These are phyloP conservation scores for Sindora glabra DNA, from an alignment of 306 rosid species.

Conservation along the genomic window DNA sequence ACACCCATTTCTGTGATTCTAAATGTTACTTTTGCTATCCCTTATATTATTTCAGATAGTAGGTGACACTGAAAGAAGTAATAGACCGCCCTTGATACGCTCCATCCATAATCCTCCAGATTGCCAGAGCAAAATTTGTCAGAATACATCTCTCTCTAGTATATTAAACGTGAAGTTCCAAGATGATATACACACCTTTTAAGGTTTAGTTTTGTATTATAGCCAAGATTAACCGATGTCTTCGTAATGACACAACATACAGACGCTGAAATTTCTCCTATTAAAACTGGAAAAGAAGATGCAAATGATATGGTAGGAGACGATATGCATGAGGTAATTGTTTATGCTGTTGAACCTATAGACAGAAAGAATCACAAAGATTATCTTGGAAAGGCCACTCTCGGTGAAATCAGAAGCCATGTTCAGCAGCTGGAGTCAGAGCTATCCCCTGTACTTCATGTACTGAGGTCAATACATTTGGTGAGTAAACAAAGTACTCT, in stretches of 20 bases:
- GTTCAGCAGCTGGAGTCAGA: constrained; percentile 56
- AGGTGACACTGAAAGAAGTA: constrained; percentile 28
- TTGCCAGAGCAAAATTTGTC: constrained; percentile 25
- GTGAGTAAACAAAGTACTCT: constrained; percentile 17
- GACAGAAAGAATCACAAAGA: constrained; percentile 22
- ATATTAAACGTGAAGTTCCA: too few relatives aligned
- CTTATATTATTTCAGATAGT: constrained; percentile 54
- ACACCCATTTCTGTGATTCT: neutral
- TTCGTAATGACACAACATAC: constrained; percentile 13
- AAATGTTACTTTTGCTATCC: constrained; percentile 34
- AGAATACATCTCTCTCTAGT: constrained; percentile 21
- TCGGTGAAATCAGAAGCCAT: constrained; percentile 35
- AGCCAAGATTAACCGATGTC: constrained; percentile 13
- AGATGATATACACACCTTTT: too few relatives aligned
- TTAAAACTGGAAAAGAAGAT: constrained; percentile 19
- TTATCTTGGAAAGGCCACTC: constrained; percentile 26
- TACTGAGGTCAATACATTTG: constrained; percentile 37
- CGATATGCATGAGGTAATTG: constrained; percentile 19
- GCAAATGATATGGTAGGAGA: constrained; percentile 23
- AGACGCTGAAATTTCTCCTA: constrained; percentile 58
- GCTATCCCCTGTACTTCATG: constrained; percentile 48
- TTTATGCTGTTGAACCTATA: constrained; percentile 4
- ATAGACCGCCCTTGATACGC: constrained; percentile 28
- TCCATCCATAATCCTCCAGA: constrained; percentile 15
- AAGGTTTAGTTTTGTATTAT: too few relatives aligned